Base-by-base conservation (phyloP, 1,139 yeast species). In the Wickerhamomyces sp. region DNA sequence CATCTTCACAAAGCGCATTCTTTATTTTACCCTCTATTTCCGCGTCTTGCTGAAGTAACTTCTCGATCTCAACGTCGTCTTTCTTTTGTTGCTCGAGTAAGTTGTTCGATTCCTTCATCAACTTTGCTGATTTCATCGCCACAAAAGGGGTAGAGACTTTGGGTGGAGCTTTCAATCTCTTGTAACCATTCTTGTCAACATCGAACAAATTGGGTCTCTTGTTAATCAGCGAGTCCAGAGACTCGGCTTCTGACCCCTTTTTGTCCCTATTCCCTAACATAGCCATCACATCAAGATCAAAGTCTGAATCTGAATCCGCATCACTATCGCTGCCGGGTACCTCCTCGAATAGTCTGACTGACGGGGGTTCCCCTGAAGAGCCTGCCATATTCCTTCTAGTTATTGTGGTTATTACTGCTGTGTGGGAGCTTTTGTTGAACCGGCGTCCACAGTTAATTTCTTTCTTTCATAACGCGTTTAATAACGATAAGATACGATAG, bases 141-240 rank as follows among this genome's bases (percentile, higher is more conserved):
- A 35, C n/a, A 9, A 30, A 31, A 2, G 41, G 41, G 2, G 31
- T 13, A 6, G 19, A 26, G 2, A 27, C 25, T 12, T 33, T 31
- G 15, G 42, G 33, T 18, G 45, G 36, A 8, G 24, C 13, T 26
- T 38, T 40, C 12, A 36, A 26, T 14, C 22, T 26, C 13, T 40
- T 42, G 21, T 35, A 12, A 2, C 39, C 40, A 7, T 33, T 23
- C 5, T 2, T 13, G 10, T 28, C 29, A 6, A 31, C 33, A 15
- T 42, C 46, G 23, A 44, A 44, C 21, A 38, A 2, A 2, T 6
- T 16, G 0, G 45, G 39, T 10, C 43, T 23, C 21, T 42, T 40
- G 13, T 21, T 24, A 1, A 36, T 26, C 12, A 34, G 3, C 4
- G 16, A 13, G 9, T 26, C 26, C 4, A 39, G 10, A 5, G 23